Evolutionary conservation across 306 rosid species (phyloP).

Genomic region (Quercus gilva): DNA sequence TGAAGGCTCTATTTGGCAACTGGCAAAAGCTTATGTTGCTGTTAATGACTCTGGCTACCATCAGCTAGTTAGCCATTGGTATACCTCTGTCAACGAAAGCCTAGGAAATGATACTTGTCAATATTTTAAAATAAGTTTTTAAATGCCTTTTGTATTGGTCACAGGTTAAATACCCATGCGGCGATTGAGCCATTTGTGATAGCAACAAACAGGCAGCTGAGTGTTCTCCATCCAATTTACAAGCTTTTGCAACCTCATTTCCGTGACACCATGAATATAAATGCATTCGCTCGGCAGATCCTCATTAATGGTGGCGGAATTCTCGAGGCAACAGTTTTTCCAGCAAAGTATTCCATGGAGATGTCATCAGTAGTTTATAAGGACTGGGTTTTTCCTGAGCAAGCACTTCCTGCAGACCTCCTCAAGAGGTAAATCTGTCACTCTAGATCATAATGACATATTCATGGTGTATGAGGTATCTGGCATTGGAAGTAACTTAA

Average conservation of each 20-base stretch:
- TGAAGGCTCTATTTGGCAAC: slow-evolving; percentile 59
- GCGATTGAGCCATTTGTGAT: slow-evolving; percentile 78
- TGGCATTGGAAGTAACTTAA: not conserved
- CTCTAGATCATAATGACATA: not conserved
- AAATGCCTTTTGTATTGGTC: not conserved
- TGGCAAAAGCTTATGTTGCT: slow-evolving; percentile 79
- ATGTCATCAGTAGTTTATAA: slow-evolving; percentile 67
- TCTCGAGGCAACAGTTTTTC: slow-evolving; percentile 60
- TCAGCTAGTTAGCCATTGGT: slow-evolving; percentile 83
- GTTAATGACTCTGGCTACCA: slow-evolving; percentile 72
- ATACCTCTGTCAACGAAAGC: slow-evolving; percentile 8
- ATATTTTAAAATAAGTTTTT: not conserved
- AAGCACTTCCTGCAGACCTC: slow-evolving; percentile 75
- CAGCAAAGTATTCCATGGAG: slow-evolving; percentile 60
- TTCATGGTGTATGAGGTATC: not conserved
- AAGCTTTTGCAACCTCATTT: slow-evolving; percentile 77
- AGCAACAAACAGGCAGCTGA: slow-evolving; percentile 71
- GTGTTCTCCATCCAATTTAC: slow-evolving; percentile 78
- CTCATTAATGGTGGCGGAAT: slow-evolving; percentile 70
- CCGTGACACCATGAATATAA: slow-evolving; percentile 81
- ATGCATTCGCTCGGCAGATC: slow-evolving; percentile 62
- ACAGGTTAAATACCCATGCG: slow-evolving; percentile 83
- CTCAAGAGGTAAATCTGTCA: slow-evolving; percentile 56
- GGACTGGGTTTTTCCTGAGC: slow-evolving; percentile 68
- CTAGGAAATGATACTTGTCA: not conserved